Evolutionary conservation across 768 basidiomycete genomes (phyloP).

Genomic region (Postia placenta): DNA sequence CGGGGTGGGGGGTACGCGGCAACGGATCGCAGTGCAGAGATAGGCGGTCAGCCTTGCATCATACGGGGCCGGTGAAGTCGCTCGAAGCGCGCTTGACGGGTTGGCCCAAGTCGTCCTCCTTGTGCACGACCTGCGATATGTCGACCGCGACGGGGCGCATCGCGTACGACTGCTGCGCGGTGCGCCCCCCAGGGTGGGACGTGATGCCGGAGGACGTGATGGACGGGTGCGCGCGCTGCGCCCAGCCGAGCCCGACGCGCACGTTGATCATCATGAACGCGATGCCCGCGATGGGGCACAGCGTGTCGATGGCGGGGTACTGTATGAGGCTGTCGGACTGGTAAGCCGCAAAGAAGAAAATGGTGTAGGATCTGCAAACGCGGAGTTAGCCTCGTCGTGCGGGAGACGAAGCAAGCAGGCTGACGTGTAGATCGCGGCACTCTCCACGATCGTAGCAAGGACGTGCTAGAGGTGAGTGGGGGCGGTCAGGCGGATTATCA

Average conservation of each 20-base stretch:
- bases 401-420: not conserved
- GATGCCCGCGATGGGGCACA: constrained; percentile 5
- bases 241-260: constrained; percentile 9
- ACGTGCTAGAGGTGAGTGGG: not conserved
- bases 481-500: no score
- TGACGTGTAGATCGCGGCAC: constrained; percentile 1
- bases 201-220: not conserved
- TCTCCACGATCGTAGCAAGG: not conserved
- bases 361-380: constrained; percentile 1
- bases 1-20: no score
- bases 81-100: not conserved
- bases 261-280: constrained; percentile 12
- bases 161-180: not conserved
- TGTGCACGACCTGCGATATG: not conserved
- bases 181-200: constrained; percentile 1
- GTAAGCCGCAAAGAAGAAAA: constrained; percentile 1
- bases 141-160: constrained; percentile 5
- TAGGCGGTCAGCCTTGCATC: no score
- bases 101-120: not conserved
- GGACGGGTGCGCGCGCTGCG: not conserved
- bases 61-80: not conserved
- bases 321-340: not conserved
- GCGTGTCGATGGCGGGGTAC: not conserved
- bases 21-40: no score
- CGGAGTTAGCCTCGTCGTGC: not conserved